Conservation (phyloP, 495 filamentous ascomycete genomes). For the Penicillium malachiteum region DNA sequence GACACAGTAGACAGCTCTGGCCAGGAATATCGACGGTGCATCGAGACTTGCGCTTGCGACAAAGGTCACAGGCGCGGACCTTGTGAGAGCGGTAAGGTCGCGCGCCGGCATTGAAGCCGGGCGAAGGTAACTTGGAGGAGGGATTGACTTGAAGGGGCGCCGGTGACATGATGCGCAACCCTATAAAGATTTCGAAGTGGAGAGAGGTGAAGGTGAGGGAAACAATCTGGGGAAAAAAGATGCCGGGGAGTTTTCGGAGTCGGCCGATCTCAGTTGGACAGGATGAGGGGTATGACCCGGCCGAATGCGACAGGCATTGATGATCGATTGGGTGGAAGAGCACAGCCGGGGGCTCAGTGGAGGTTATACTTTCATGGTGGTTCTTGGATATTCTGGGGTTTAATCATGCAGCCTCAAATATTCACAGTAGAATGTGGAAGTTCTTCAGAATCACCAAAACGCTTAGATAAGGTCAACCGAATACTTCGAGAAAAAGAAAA, state of each 20-base stretch:
- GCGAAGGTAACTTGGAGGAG: conserved; percentile 37
- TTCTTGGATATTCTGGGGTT: background rate
- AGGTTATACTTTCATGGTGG: conserved; percentile 12
- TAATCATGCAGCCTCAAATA: background rate
- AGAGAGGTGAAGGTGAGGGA: conserved; percentile 8
- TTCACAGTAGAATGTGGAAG: background rate
- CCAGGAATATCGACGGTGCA: conserved; percentile 51
- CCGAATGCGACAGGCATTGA: conserved; percentile 22
- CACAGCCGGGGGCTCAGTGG: conserved; percentile 8
- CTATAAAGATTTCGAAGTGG: conserved; percentile 6
- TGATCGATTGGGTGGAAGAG: background rate
- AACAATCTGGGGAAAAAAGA: conserved; percentile 21
- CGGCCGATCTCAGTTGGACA: conserved; percentile 25
- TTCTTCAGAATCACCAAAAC: background rate
- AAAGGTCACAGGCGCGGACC: conserved; percentile 51
- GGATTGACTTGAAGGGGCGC: conserved; percentile 33
- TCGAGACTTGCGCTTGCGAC: conserved; percentile 52
- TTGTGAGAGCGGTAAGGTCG: conserved; percentile 54
- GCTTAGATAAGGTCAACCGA: background rate
- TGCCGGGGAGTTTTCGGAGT: conserved; percentile 28
- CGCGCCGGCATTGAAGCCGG: conserved; percentile 46
- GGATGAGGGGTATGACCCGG: conserved; percentile 29
- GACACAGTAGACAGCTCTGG: conserved; percentile 49
- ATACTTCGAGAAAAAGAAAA: conserved; percentile 1
- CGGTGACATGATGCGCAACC: conserved; percentile 40